Conservation (phyloP, 371 early-diverging fungal species). For the Parasitella parasitica region DNA sequence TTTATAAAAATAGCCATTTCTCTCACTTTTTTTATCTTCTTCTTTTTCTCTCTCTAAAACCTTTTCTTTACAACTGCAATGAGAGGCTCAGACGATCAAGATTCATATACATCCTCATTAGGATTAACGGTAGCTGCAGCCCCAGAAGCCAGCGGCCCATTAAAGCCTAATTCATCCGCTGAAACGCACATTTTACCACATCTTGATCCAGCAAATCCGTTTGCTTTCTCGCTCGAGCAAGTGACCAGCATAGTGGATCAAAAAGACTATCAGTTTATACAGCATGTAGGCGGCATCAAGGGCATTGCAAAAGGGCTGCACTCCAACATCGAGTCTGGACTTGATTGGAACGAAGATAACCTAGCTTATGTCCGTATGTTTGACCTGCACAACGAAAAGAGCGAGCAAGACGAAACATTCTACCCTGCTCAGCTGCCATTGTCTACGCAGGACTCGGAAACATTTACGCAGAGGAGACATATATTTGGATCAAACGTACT, state of each 20-base stretch:
- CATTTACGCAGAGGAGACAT: slow-evolving; percentile 38
- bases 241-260: slow-evolving; percentile 50
- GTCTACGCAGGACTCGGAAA: neutral
- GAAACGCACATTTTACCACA: slow-evolving; percentile 26
- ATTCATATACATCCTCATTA: slow-evolving; percentile 6
- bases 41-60: neutral
- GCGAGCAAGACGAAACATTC: neutral
- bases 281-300: slow-evolving; percentile 47
- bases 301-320: slow-evolving; percentile 57
- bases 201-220: slow-evolving; percentile 50
- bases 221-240: slow-evolving; percentile 37
- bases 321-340: slow-evolving; percentile 44
- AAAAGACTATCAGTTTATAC: slow-evolving; percentile 44
- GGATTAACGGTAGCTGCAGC: neutral
- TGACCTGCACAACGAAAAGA: slow-evolving; percentile 1
- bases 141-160: neutral
- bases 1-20: neutral
- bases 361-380: slow-evolving; percentile 15
- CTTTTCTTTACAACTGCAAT: neutral
- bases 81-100: neutral
- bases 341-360: slow-evolving; percentile 19
- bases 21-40: neutral
- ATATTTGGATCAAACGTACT: slow-evolving; percentile 68
- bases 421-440: neutral
- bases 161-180: neutral